These are phyloP conservation scores for Candida pseudoviswanathii DNA, from an alignment of 1,139 yeast species.

Conservation along the genomic window DNA sequence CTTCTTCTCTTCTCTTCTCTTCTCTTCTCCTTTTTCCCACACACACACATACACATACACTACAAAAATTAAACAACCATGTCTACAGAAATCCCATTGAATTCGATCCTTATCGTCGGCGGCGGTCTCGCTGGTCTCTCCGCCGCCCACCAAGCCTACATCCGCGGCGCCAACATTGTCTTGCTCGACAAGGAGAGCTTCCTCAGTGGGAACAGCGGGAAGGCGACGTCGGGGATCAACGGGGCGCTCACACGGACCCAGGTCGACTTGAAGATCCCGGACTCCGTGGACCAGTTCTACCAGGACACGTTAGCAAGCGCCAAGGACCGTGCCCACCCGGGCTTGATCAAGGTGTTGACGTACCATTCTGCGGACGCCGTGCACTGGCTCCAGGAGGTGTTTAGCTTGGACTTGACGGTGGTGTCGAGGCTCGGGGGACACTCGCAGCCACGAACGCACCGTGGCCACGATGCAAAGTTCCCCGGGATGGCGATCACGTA, in stretches of 20 bases:
- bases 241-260: constrained; percentile 73
- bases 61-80: constrained; percentile 1
- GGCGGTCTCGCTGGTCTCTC: constrained; percentile 81
- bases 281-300: constrained; percentile 60
- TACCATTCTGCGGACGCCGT: constrained; percentile 62
- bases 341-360: constrained; percentile 52
- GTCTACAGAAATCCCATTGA: constrained; percentile 26
- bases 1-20: background rate
- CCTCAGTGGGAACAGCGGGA: constrained; percentile 77
- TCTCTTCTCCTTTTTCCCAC: background rate
- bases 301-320: constrained; percentile 71
- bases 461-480: constrained; percentile 64
- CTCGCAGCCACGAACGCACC: constrained; percentile 71
- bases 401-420: constrained; percentile 61
- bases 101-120: constrained; percentile 67
- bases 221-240: constrained; percentile 83
- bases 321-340: constrained; percentile 59
- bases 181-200: constrained; percentile 64
- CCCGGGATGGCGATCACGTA: constrained; percentile 83
- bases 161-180: constrained; percentile 57
- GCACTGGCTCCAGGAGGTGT: constrained; percentile 69
- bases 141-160: constrained; percentile 69
- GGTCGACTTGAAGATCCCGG: constrained; percentile 48
- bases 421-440: constrained; percentile 78
- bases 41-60: background rate